Conservation (phyloP, 805 yeast genomes). For the Citeromyces nyonsensis region DNA sequence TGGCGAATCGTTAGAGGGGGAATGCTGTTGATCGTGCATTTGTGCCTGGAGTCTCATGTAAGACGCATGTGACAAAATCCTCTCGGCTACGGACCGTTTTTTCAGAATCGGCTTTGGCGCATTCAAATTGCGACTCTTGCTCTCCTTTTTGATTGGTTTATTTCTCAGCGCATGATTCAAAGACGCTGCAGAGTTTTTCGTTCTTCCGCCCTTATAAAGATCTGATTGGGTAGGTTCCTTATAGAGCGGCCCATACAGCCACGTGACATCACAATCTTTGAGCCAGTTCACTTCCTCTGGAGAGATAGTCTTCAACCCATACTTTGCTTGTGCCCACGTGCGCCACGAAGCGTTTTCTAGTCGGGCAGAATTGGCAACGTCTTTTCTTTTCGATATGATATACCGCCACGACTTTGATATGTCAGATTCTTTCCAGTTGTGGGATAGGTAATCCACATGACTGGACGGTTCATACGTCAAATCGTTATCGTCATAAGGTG, state of each 20-base stretch:
- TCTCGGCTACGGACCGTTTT: neutral
- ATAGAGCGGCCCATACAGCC: conserved; percentile 86
- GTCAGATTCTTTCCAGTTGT: conserved; percentile 90
- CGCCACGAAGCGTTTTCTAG: conserved; percentile 88
- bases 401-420: conserved; percentile 94
- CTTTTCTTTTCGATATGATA: conserved; percentile 67
- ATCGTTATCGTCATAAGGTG: conserved; percentile 78
- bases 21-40: conserved; percentile 1
- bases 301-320: conserved; percentile 57
- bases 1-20: conserved; percentile 11
- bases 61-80: neutral
- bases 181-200: conserved; percentile 11
- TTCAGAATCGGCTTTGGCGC: neutral
- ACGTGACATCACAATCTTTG: conserved; percentile 91
- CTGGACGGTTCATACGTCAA: conserved; percentile 67
- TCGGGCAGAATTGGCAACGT: conserved; percentile 68
- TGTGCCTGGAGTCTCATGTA: neutral
- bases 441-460: conserved; percentile 91
- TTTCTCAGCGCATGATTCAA: neutral
- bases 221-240: conserved; percentile 12
- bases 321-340: conserved; percentile 87
- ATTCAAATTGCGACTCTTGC: neutral
- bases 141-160: neutral
- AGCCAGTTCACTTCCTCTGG: conserved; percentile 94
- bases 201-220: conserved; percentile 12